Evolutionary conservation across 805 yeast species (phyloP).

Genomic region (Pichia exigua): DNA sequence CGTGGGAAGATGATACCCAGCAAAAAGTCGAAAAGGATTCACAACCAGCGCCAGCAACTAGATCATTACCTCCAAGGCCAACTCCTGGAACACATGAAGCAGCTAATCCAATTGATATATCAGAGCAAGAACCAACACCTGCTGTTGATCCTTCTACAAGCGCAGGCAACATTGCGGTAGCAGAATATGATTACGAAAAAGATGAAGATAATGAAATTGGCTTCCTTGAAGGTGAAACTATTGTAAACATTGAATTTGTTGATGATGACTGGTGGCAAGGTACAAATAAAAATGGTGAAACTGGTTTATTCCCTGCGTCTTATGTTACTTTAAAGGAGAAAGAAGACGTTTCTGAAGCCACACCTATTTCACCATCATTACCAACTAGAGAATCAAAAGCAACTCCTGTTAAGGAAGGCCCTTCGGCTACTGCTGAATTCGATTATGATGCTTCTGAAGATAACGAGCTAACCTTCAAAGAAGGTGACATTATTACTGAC

Average conservation of each 20-base stretch:
- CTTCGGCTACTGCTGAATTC: conserved; percentile 57
- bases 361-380: conserved; percentile 15
- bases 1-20: conserved; percentile 14
- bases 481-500: conserved; percentile 73
- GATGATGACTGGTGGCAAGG: conserved; percentile 70
- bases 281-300: conserved; percentile 32
- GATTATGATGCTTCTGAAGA: conserved; percentile 89
- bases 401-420: conserved; percentile 22
- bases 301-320: conserved; percentile 51
- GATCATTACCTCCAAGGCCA: conserved; percentile 17
- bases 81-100: conserved; percentile 17
- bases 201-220: conserved; percentile 73
- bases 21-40: conserved; percentile 16
- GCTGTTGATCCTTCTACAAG: conserved; percentile 9
- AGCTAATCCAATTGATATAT: conserved; percentile 6
- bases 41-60: background rate
- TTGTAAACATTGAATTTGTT: conserved; percentile 58
- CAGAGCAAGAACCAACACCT: conserved; percentile 9
- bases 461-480: conserved; percentile 78
- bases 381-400: conserved; percentile 8
- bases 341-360: conserved; percentile 10
- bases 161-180: conserved; percentile 46
- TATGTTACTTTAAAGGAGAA: conserved; percentile 37
- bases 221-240: conserved; percentile 57
- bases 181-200: conserved; percentile 70